phyloP scores from a whole-genome alignment of 2,329 filamentous ascomycete species.

The Whalleya microplaca region DNA sequence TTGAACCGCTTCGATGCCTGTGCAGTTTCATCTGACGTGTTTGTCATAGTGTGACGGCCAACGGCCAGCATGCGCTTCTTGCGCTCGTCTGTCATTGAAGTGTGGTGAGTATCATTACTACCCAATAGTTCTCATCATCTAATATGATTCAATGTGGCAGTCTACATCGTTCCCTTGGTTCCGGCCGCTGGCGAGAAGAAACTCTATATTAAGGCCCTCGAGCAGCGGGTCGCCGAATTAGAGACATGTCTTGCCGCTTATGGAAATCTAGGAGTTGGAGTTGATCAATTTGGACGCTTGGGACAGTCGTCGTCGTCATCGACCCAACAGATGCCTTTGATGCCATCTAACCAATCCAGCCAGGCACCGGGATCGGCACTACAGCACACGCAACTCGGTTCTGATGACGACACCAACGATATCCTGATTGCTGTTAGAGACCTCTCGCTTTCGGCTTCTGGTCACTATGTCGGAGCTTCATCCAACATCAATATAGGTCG shows the following conservation, averaged over 20 bases:
- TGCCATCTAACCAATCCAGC: conserved; percentile 6
- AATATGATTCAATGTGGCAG: conserved; percentile 14
- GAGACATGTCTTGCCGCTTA: conserved; percentile 32
- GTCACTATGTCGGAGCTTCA: conserved; percentile 36
- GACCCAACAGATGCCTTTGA: conserved; percentile 11
- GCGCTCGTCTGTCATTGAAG: conserved; percentile 34
- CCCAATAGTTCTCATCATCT: not conserved
- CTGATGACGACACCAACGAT: conserved; percentile 35
- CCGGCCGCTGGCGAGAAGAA: conserved; percentile 38
- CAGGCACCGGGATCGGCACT: conserved; percentile 3
- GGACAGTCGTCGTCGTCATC: conserved; percentile 21
- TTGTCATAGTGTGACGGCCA: conserved; percentile 33
- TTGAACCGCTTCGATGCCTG: not conserved
- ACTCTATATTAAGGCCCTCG: conserved; percentile 35
- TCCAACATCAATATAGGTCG: conserved; percentile 39
- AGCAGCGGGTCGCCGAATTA: conserved; percentile 34
- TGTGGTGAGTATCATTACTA: conserved; percentile 27
- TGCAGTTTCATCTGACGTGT: conserved; percentile 3
- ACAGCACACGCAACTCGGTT: conserved; percentile 18
- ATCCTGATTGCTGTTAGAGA: conserved; percentile 35
- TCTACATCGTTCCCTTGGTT: conserved; percentile 38
- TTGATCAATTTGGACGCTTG: conserved; percentile 28
- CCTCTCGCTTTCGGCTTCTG: conserved; percentile 35
- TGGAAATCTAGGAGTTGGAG: conserved; percentile 27
- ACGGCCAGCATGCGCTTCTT: conserved; percentile 35